Conservation (phyloP, 2,329 filamentous ascomycete species). For the Nemania abortiva region DNA sequence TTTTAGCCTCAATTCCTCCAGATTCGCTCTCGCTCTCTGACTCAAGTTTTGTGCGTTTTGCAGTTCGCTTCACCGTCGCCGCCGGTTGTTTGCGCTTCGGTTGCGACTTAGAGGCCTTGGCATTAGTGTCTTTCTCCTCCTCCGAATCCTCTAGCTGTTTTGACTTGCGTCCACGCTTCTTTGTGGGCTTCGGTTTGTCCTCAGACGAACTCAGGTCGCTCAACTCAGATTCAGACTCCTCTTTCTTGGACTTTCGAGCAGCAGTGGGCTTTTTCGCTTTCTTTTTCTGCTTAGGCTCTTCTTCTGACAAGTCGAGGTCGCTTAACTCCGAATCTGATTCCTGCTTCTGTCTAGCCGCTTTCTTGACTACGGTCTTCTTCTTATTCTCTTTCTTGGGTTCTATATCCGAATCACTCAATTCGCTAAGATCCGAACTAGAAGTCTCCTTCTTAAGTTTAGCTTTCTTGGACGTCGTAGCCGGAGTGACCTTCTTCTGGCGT, state of each 20-base stretch:
- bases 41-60: conserved; percentile 46
- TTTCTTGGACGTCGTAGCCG: conserved; percentile 47
- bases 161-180: conserved; percentile 43
- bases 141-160: conserved; percentile 50
- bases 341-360: conserved; percentile 38
- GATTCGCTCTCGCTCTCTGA: conserved; percentile 45
- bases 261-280: conserved; percentile 36
- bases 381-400: conserved; percentile 40
- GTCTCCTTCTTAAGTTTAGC: conserved; percentile 49
- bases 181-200: conserved; percentile 45
- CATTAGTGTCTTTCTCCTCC: conserved; percentile 44
- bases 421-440: conserved; percentile 49
- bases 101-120: conserved; percentile 33
- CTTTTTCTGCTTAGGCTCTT: conserved; percentile 40
- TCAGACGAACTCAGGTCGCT: conserved; percentile 46
- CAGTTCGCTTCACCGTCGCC: conserved; percentile 39
- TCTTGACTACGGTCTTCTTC: conserved; percentile 37
- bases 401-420: conserved; percentile 46
- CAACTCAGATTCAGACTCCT: conserved; percentile 41
- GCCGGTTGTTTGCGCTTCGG: conserved; percentile 46
- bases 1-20: conserved; percentile 35
- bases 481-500: conserved; percentile 53
- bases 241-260: conserved; percentile 41
- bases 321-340: conserved; percentile 42
- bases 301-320: conserved; percentile 43